Evolutionary conservation across 1,284 basidiomycete genomes (phyloP).

Genomic region (Ceratobasidium sp.): DNA sequence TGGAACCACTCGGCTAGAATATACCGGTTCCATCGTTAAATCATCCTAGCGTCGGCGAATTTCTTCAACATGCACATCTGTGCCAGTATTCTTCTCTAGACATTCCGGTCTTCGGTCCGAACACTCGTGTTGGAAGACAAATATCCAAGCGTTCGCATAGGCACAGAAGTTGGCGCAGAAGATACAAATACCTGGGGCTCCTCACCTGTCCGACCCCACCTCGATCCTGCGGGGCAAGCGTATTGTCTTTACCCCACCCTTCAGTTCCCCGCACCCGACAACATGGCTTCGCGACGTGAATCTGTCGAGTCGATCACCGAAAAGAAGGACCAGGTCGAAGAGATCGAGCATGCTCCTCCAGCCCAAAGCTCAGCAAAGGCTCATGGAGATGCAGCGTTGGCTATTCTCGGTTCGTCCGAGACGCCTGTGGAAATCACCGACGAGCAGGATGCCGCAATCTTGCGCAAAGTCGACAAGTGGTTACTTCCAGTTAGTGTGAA

Average conservation of each 20-base stretch:
- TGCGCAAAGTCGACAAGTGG: conserved; percentile 56
- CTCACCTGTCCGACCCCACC: background rate
- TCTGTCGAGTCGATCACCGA: conserved; percentile 15
- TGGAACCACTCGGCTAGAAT: background rate
- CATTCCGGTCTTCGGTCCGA: conserved; percentile 4
- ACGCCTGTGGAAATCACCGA: conserved; percentile 48
- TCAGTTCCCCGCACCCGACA: background rate
- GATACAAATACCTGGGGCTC: conserved; percentile 23
- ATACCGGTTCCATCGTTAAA: conserved; percentile 7
- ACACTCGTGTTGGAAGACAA: background rate
- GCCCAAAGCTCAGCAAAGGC: conserved; percentile 38
- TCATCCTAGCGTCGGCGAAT: background rate
- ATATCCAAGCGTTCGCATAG: background rate
- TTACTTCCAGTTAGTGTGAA: conserved; percentile 50
- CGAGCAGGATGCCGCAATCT: conserved; percentile 51
- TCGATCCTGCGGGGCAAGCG: conserved; percentile 14
- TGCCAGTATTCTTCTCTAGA: background rate
- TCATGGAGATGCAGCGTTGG: conserved; percentile 52
- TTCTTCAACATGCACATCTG: background rate
- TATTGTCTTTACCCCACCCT: background rate
- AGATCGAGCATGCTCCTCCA: conserved; percentile 33
- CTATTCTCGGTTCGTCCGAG: conserved; percentile 49
- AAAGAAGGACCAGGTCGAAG: conserved; percentile 35
- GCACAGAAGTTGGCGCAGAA: background rate
- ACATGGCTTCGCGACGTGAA: conserved; percentile 8